Evolutionary conservation across 1,284 basidiomycete species (phyloP), one percentile per base, ranked within the genome.

Genomic region (Leucoagaricus sp.): DNA sequence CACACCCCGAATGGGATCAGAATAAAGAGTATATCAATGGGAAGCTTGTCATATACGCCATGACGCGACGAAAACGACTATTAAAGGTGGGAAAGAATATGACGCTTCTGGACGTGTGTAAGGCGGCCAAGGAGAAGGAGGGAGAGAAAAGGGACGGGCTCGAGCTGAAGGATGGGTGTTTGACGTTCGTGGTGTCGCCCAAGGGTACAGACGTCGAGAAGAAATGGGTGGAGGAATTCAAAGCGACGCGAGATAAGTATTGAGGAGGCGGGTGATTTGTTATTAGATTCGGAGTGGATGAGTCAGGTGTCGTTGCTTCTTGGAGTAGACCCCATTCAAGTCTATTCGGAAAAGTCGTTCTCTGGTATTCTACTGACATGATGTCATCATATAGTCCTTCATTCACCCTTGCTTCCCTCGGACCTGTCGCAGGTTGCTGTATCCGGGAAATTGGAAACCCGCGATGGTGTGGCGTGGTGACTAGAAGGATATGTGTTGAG

Each of bases 21-120:
- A 81, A 80, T 36, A 77, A 79, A n/a, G 86, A 94, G 70, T 98
- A 97, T 66, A 75, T 78, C 8, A 76, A 80, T 13, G 80, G 74
- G 3, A 83, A 85, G 56, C 73, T 98, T 5, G 82, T 86, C 1
- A 80, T 97, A 4, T 98, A 98, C 70, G 93, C 91, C 26, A 88
- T 87, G 67, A 98, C 96, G 12, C 73, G 77, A 58, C 72, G 82
- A 60, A 87, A 85, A 64, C 78, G 94, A 29, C 72, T 98, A 52
- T 75, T 99, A 60, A 98, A 96, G 71, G 82, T 96, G 9, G 96
- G 96, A 2, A 91, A 88, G 72, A 93, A 91, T 68, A 87, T 96
- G 82, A 89, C 88, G 2, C 73, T 98, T 59, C 75, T 83, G 36
- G 89, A 96, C 67, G 85, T 96, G 5, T 87, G 87, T 60, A 79